Evolutionary conservation across 1,284 basidiomycete species (phyloP).

Genomic region (Singerocomus inundabilis): DNA sequence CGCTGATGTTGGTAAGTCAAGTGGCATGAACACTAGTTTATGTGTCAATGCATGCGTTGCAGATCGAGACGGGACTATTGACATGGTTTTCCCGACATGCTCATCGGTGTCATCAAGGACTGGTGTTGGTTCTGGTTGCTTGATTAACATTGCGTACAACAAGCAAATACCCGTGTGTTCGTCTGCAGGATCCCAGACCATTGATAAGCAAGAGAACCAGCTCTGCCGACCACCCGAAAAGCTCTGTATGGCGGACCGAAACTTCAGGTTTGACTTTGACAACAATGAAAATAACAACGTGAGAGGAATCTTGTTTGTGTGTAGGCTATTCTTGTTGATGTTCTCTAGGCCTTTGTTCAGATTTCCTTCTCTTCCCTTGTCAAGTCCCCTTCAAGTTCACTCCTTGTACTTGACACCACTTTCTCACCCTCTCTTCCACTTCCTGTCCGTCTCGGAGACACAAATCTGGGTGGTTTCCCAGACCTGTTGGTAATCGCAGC

Average conservation of each 20-base stretch:
- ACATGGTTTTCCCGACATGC: conserved; percentile 92
- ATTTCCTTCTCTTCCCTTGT: conserved; percentile 64
- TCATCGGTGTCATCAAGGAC: conserved; percentile 60
- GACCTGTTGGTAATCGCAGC: conserved; percentile 78
- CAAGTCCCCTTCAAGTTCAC: conserved; percentile 48
- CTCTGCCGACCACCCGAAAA: conserved; percentile 76
- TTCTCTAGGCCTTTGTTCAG: conserved; percentile 58
- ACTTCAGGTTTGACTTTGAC: conserved; percentile 77
- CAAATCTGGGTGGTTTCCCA: conserved; percentile 93
- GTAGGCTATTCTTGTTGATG: background rate
- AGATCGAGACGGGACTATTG: conserved; percentile 97
- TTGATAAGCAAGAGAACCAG: conserved; percentile 48
- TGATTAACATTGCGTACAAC: conserved; percentile 93
- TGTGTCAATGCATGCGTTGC: background rate
- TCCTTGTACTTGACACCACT: conserved; percentile 70
- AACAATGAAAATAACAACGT: conserved; percentile 57
- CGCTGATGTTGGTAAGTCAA: conserved; percentile 80
- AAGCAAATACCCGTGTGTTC: conserved; percentile 84
- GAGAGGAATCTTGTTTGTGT: conserved; percentile 24
- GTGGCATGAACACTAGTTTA: too few species aligned
- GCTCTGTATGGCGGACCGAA: conserved; percentile 79
- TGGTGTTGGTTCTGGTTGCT: conserved; percentile 74
- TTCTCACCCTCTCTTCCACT: conserved; percentile 68
- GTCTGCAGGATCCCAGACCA: conserved; percentile 45
- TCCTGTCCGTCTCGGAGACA: conserved; percentile 84